Evolutionary conservation across 73 alveolate genomes (phyloP), one percentile per base, ranked within the genome.

Genomic region (Blepharisma japonicum): DNA sequence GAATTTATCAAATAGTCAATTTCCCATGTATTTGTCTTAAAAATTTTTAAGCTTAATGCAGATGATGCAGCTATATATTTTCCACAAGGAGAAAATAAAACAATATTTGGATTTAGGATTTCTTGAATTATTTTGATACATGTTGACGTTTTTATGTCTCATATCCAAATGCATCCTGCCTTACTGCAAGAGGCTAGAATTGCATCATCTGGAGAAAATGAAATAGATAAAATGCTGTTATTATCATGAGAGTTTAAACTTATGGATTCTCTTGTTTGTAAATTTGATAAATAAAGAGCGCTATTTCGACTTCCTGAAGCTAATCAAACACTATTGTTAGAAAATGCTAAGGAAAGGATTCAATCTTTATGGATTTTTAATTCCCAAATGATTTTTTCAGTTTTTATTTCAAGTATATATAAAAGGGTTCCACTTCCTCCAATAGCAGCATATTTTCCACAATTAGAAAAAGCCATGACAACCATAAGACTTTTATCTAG

Each of bases 271-370:
- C 68, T 4, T 0, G 68, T 53, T 53, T 53, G 6, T n/a, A 53
- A 3, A 53, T 53, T 53, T 53, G 3, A 53, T 53, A 53, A n/a
- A n/a, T 53, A n/a, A n/a, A 53, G 18, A n/a, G 68, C 23, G 18
- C 23, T 53, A 53, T 53, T 20, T 53, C 23, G 23, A 20, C 68
- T 53, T 53, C 68, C 68, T 53, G 68, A 53, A 53, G 23, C 68
- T 53, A 53, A 3, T 0, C 0, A 32, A 32, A 53, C 23, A 14
- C 23, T 53, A n/a, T 53, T 20, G 4, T 53, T 53, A 1, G 68
- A 53, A 4, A 14, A n/a, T 1, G 23, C 18, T 53, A 20, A 53
- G 68, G 23, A 1, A 53, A 53, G 23, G 0, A 53, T 20, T 53
- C 32, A 53, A n/a, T n/a, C 18, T 53, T 3, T 3, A 0, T 53